Conservation (phyloP, 257 asterid species). For the Petunia secreta region DNA sequence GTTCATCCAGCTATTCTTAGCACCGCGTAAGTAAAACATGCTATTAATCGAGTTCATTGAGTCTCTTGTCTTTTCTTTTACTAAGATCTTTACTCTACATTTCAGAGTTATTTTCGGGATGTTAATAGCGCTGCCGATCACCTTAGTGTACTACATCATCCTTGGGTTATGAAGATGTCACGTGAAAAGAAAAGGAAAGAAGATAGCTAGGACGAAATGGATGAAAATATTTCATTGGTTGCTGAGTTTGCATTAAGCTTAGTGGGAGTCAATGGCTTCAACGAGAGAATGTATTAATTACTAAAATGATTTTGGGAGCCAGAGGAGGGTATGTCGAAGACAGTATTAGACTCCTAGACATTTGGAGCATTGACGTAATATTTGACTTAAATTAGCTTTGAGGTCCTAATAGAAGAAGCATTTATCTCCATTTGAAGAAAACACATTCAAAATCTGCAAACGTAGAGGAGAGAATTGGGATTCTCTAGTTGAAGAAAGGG, state of each 20-base stretch:
- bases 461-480: neutral
- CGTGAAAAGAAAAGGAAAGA: neutral
- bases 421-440: neutral
- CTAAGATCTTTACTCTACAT: neutral
- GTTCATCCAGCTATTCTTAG: constrained; percentile 94
- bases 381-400: constrained; percentile 20
- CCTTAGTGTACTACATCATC: constrained; percentile 57
- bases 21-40: constrained; percentile 63
- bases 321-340: too few relatives aligned
- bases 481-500: neutral
- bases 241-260: neutral
- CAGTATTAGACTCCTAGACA: constrained; percentile 3
- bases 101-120: constrained; percentile 70
- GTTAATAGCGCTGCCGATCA: constrained; percentile 62
- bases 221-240: neutral
- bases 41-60: too few relatives aligned
- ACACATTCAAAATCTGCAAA: neutral
- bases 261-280: neutral
- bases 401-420: constrained; percentile 6
- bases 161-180: constrained; percentile 40
- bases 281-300: too few relatives aligned
- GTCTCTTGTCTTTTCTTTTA: neutral
- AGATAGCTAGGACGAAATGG: neutral
- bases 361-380: constrained; percentile 27
- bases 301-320: too few relatives aligned